Base-by-base conservation (phyloP, 805 yeast species). In the Candida namnaoensis region DNA sequence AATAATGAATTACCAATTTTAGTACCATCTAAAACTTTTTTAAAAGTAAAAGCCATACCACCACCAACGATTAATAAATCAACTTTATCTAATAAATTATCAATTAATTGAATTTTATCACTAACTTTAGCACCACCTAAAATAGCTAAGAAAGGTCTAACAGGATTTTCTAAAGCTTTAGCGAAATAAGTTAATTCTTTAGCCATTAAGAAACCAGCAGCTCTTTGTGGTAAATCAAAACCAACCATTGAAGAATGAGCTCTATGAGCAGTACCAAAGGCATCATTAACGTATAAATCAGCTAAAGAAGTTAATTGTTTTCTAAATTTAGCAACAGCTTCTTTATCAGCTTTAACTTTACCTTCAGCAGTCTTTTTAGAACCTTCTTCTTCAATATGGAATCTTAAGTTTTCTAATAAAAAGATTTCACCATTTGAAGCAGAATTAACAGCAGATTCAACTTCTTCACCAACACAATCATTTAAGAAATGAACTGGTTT, bases 171-270 rank as follows among this genome's bases (percentile, higher is more conserved):
- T 62, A 93, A 78, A 54, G 98, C 99, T 79, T 90, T 91, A 58
- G 97, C 95, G 66, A 93, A 93, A 81, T 85, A 93, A 64, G 82
- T 81, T 68, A 93, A 82, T 74, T 93, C 99, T 79, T 93, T 93
- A 65, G 90, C 82, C 86, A 93, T 83, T 60, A 93, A 75, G 95
- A 91, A 95, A 68, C 99, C 99, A 52, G 97, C 84, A 58, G 98
- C 99, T 72, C 93, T 85, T 73, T 88, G 90, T 50, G 95, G 90
- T 58, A 88, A 78, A 57, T 91, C 90, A 57, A 93, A 76, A 63
- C 99, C 99, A 60, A 93, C 99, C 90, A 93, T 91, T 38, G 99
- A 93, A 42, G 97, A 88, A 77, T 93, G 99, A 50, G 99, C 99
- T 78, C 99, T 88, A 84, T 93, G 99, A 44, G 98, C 97, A 50